Conservation (phyloP, 2,329 filamentous ascomycete species). For the Diaporthe ampelina region DNA sequence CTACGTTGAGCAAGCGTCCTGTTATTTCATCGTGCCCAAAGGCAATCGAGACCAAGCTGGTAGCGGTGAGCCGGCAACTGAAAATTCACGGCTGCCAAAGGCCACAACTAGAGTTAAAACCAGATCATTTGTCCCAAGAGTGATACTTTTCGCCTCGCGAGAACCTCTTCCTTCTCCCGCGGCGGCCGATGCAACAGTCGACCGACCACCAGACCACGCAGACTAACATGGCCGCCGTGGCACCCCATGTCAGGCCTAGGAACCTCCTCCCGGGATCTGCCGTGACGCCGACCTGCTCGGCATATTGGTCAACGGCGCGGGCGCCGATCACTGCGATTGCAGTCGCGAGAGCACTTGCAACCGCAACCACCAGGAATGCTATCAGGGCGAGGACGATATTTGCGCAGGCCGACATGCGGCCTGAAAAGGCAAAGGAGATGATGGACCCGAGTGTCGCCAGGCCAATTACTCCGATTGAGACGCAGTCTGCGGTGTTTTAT, state of each 20-base stretch:
- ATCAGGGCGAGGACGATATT: slow-evolving; percentile 7
- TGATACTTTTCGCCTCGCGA: slow-evolving; percentile 4
- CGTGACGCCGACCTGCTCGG: slow-evolving; percentile 28
- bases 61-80: neutral
- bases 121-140: neutral
- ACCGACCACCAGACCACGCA: slow-evolving; percentile 30
- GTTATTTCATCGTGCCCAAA: too few species aligned
- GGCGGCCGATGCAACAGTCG: slow-evolving; percentile 19
- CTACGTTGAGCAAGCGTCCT: too few species aligned
- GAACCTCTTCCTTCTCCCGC: slow-evolving; percentile 12
- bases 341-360: slow-evolving; percentile 25
- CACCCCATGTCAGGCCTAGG: slow-evolving; percentile 30
- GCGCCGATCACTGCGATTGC: slow-evolving; percentile 23
- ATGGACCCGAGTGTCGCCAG: slow-evolving; percentile 1
- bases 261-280: slow-evolving; percentile 8
- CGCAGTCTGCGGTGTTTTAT: slow-evolving; percentile 4
- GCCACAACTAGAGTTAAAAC: neutral
- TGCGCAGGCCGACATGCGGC: slow-evolving; percentile 23
- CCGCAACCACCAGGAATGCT: slow-evolving; percentile 13
- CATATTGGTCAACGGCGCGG: slow-evolving; percentile 8
- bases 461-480: slow-evolving; percentile 13
- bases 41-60: neutral
- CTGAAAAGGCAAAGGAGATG: slow-evolving; percentile 2
- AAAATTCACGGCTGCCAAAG: neutral
- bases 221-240: slow-evolving; percentile 24